These are phyloP conservation scores for Tricharina praecox DNA, from an alignment of 495 filamentous ascomycete genomes.

Conservation along the genomic window DNA sequence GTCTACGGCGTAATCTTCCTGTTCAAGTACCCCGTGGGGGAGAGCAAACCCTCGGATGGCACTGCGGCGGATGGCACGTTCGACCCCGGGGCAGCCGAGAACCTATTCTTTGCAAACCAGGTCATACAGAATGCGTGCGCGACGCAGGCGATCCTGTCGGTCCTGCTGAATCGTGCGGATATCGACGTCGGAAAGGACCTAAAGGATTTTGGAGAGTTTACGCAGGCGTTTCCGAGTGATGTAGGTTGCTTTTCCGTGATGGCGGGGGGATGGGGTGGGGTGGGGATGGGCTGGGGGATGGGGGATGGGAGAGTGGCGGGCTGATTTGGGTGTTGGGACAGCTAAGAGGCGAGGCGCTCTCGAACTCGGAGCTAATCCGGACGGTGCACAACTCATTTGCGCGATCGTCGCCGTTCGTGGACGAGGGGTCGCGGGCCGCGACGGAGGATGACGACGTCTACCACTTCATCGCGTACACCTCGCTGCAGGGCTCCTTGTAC, in stretches of 20 bases:
- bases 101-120: constrained; percentile 87
- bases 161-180: constrained; percentile 69
- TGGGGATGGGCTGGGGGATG: too few relatives aligned
- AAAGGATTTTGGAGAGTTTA: constrained; percentile 77
- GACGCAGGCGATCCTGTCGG: constrained; percentile 84
- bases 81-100: constrained; percentile 53
- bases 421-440: constrained; percentile 55
- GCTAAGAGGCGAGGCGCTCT: constrained; percentile 42
- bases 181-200: constrained; percentile 45
- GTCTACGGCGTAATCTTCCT: constrained; percentile 98
- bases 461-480: constrained; percentile 93
- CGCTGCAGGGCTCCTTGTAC: constrained; percentile 62
- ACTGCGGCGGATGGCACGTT: constrained; percentile 46
- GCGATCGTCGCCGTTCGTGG: constrained; percentile 69
- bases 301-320: too few relatives aligned
- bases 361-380: constrained; percentile 64
- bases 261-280: neutral
- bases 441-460: constrained; percentile 66
- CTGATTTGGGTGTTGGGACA: too few relatives aligned
- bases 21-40: constrained; percentile 86
- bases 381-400: constrained; percentile 90
- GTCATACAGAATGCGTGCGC: constrained; percentile 99
- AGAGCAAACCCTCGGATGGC: constrained; percentile 41
- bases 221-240: constrained; percentile 68
- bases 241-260: constrained; percentile 22